Base-by-base conservation (phyloP, 2,329 filamentous ascomycete genomes). In the Arthroderma sp. region DNA sequence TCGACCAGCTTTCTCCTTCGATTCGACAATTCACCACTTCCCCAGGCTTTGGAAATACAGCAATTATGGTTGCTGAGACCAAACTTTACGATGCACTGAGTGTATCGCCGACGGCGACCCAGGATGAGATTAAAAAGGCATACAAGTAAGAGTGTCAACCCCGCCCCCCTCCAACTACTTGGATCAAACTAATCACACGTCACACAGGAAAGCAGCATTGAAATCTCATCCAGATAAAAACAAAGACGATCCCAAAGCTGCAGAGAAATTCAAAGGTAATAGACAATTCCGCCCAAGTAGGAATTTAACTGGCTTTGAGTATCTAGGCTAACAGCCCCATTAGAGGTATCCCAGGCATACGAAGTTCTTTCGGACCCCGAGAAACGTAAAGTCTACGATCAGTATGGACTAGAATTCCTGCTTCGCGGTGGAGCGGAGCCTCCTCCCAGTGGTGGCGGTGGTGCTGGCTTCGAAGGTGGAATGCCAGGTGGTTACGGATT, bases 181-280 rank as follows among this genome's bases (percentile, higher is more conserved):
- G 8, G 8, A 8, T 34, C 32, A 9, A 9, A 11, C 32, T 34
- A 9, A 6, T 22, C 22, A 6, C 15, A 22, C 15, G 15, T 27
- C 10, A 8, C 6, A 51, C 62, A 86, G 83, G 51, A 94, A 94
- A 73, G 76, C 81, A 45, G 89, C 89, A 44, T 68, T 96, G 62
- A 93, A 88, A 69, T 88, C 80, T 68, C 91, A 98, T 61, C 91
- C 91, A 5, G 91, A 98, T 72, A 98, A 96, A 74, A 98, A 96
- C 74, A 88, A 88, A 66, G 82, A 94, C 68, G 87, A 89, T 56
- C 80, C 87, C 29, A 69, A 78, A 43, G 86, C 89, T 6, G 73
- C 78, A 49, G 91, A 96, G 63, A 95, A 89, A 67, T 98, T 98
- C 74, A 98, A 98, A 69, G 74, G 74, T 74, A 65, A 51, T 64